A percentile compares a stretch with the other conserved stretches of the same genome.
Evolutionary conservation across 2,329 filamentous ascomycete species (phyloP).

Genomic region (Aureobasidium sp.): DNA sequence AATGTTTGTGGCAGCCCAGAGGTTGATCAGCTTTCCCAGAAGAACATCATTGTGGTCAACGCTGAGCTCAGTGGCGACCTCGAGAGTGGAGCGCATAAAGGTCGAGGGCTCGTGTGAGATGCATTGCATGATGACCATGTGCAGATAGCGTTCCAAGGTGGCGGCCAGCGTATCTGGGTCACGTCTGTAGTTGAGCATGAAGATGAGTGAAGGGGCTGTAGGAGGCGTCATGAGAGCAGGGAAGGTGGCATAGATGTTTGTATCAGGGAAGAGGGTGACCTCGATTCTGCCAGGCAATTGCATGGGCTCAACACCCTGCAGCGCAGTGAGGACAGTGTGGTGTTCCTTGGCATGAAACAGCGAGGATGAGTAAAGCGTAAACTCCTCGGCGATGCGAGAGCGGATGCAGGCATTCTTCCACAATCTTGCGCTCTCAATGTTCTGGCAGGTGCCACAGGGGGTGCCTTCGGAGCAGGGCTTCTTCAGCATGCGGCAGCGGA

Average conservation of each 20-base stretch:
- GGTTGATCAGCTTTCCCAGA: constrained; percentile 45
- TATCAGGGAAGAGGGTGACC: constrained; percentile 44
- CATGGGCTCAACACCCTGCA: constrained; percentile 43
- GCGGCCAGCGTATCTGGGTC: constrained; percentile 10
- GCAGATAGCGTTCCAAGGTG: constrained; percentile 14
- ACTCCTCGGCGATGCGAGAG: constrained; percentile 52
- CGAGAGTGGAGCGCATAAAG: constrained; percentile 46
- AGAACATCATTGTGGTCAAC: constrained; percentile 33
- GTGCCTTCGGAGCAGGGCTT: constrained; percentile 56
- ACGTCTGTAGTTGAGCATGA: constrained; percentile 8
- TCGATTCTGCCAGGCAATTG: constrained; percentile 47
- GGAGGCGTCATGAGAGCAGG: constrained; percentile 35
- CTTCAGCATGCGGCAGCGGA: constrained; percentile 58
- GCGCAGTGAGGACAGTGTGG: constrained; percentile 43
- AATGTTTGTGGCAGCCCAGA: constrained; percentile 51
- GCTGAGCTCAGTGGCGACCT: constrained; percentile 14
- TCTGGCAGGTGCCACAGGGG: constrained; percentile 52
- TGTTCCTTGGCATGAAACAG: constrained; percentile 48
- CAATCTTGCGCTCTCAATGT: constrained; percentile 53
- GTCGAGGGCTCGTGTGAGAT: constrained; percentile 43
- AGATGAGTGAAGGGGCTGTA: neutral
- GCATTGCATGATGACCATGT: constrained; percentile 25
- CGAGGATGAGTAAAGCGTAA: constrained; percentile 48
- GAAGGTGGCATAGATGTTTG: constrained; percentile 24
- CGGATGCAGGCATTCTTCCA: constrained; percentile 57